Conservation (phyloP, 441 rosid genomes). For the Populus hybrid region DNA sequence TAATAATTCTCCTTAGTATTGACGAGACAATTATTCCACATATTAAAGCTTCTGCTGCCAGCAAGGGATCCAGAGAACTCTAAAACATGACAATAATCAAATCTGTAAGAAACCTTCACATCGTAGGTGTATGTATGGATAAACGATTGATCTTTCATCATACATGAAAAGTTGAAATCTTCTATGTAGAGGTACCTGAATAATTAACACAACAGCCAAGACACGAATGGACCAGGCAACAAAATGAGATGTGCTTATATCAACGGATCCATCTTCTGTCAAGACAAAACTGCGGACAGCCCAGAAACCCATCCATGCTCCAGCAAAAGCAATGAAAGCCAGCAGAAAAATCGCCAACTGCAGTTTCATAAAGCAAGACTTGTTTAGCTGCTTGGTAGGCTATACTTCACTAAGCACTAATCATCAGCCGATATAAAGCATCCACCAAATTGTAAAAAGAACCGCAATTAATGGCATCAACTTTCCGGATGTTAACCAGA, state of each 20-base stretch:
- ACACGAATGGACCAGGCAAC: constrained; percentile 81
- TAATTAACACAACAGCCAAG: constrained; percentile 58
- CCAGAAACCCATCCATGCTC: constrained; percentile 93
- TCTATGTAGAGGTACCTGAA: constrained; percentile 53
- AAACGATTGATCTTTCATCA: background rate
- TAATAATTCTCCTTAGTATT: constrained; percentile 39
- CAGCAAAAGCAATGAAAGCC: constrained; percentile 54
- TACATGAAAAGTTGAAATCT: background rate
- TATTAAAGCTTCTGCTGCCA: constrained; percentile 59
- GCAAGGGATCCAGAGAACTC: constrained; percentile 79
- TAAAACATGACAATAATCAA: constrained; percentile 25
- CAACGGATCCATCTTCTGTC: constrained; percentile 78
- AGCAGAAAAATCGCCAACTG: constrained; percentile 69
- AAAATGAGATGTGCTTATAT: constrained; percentile 58
- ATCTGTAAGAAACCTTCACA: background rate
- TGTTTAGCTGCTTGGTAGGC: constrained; percentile 9
- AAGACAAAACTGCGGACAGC: constrained; percentile 75
- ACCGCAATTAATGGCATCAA: background rate
- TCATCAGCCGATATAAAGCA: background rate
- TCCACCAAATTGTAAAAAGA: background rate
- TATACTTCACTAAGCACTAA: background rate
- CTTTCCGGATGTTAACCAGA: background rate
- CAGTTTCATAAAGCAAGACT: constrained; percentile 13
- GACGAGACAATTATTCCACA: constrained; percentile 43
- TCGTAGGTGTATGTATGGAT: background rate